Evolutionary conservation across 2,329 filamentous ascomycete genomes (phyloP).

Genomic region (Zopfia rhizophila): DNA sequence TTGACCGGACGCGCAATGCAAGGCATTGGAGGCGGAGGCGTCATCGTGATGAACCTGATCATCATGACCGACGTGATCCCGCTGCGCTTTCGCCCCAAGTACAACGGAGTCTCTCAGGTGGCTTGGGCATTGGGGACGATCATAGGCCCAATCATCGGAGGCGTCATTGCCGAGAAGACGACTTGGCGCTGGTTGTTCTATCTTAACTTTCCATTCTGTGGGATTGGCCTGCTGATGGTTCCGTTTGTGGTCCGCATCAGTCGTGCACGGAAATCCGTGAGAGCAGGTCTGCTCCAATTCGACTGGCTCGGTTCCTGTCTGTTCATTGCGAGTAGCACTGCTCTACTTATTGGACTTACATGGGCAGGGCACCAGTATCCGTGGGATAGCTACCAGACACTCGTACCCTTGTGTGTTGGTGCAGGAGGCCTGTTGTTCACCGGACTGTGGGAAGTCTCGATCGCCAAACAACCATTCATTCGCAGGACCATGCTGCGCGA

Average conservation of each 20-base stretch:
- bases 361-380: conserved; percentile 55
- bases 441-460: conserved; percentile 51
- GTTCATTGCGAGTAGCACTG: too few relatives aligned
- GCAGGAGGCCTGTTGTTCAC: conserved; percentile 40
- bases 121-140: conserved; percentile 67
- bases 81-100: conserved; percentile 53
- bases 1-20: conserved; percentile 50
- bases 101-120: conserved; percentile 50
- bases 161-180: conserved; percentile 62
- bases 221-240: conserved; percentile 56
- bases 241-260: neutral
- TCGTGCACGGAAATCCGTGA: too few relatives aligned
- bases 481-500: too few relatives aligned
- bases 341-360: conserved; percentile 55
- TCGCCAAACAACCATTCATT: too few relatives aligned
- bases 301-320: neutral
- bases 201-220: conserved; percentile 69
- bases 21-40: conserved; percentile 53
- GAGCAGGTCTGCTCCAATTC: neutral
- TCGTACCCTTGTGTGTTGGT: conserved; percentile 54
- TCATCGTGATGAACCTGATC: conserved; percentile 54
- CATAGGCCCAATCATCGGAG: conserved; percentile 60
- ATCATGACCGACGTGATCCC: conserved; percentile 59
- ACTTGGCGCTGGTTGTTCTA: conserved; percentile 73
- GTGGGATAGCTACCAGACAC: conserved; percentile 53